Evolutionary conservation across 2,329 filamentous ascomycete species (phyloP), one percentile per base, ranked within the genome.

Genomic region (Claviceps lovelessii): DNA sequence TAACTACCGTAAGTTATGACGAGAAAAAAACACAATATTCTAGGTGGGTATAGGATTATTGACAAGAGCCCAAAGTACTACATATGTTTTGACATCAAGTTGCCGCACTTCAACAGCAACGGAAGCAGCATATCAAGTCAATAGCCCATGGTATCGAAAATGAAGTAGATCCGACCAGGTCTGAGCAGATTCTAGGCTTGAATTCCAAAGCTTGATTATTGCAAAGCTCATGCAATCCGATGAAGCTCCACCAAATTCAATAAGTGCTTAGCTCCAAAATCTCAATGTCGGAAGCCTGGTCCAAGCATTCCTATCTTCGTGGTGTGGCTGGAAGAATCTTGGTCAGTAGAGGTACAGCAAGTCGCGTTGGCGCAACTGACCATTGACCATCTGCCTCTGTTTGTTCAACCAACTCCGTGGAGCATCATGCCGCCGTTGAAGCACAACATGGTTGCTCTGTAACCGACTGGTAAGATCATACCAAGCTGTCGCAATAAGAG

Each of bases 401-500:
- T 87, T 90, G 64, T 87, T 87, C 62, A 94, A 72, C 86, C 87
- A 94, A 70, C 86, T 90, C 70, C 82, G 85, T 15, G 87, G 85
- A 61, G 79, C 79, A 62, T 91, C 86, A 61, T 81, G 81, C 61
- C 86, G 78, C 60, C 88, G 75, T 65, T 90, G 85, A 58, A 94
- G 71, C 54, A 88, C 81, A 46, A 91, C 84, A 58, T 87, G 86
- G 67, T 90, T 91, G 72, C 86, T 90, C 70, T 93, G 88, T 61
- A 94, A 70, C 52, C 88, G 77, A 65, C 78, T 84, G 31, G 84
- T 83, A 63, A 93, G 78, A 68, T 91, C 87, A 70, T 90, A 90
- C 87, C 87, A 94, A 2, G 88, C 88, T n/a, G 83, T 86, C 31
- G 84, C 76, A 62, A 94, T 88, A 65, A 93, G 77, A 44, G 78